Base-by-base conservation (phyloP, 345 rosid genomes). In the Triadica sebifera region DNA sequence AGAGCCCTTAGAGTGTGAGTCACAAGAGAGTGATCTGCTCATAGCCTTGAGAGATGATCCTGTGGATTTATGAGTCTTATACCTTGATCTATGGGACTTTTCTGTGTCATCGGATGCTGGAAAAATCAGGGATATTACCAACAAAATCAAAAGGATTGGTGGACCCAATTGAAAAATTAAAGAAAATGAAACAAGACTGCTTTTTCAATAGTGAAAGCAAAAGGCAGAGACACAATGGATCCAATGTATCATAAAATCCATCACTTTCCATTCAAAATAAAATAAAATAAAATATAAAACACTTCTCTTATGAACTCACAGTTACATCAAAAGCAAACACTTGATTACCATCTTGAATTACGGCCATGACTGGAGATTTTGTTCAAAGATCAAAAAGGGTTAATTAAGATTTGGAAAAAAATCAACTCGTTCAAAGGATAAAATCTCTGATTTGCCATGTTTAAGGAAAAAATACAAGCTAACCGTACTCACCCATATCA, bases 51-150 rank as follows among this genome's bases (percentile, higher is more conserved):
- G 88, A 66, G 96, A 86, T 66, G 93, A 90, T 53, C 95, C 87
- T 8, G 88, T 81, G 69, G 92, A 89, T 81, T 90, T 93, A 59
- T 87, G 87, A 8, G 82, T 85, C 71, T 85, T 82, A 81, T 89
- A 91, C 84, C 89, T 89, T 70, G 98, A 85, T 85, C 90, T 89
- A 63, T 87, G 95, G 77, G 91, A 90, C 88, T 93, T 90, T 80
- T 84, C 88, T 20, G 93, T 89, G 67, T 91, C 98, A 79, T 91
- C 93, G 61, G 87, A 89, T 76, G 91, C 97, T 92, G 88, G 65
- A 74, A 79, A 67, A 80, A 79, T 58, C 62, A 49, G 19, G 58
- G 19, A 72, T 63, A 67, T 75, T 7, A n/a, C 8, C 6, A 20
- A 20, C 74, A 84, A 67, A 50, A 79, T 72, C 67, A 74, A 61